phyloP scores from a whole-genome alignment of 768 basidiomycete genomes.

The Jaapia argillacea region DNA sequence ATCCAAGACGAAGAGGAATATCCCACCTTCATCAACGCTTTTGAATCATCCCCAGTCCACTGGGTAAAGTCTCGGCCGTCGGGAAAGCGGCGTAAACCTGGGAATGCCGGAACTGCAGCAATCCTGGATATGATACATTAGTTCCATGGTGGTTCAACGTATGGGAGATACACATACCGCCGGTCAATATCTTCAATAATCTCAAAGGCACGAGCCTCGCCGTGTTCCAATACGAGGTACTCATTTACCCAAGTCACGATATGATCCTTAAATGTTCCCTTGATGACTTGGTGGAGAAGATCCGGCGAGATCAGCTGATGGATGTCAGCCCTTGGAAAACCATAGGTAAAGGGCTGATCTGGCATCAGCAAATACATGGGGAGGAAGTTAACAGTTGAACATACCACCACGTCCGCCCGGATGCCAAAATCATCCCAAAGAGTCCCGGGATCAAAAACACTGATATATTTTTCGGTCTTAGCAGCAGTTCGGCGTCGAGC shows the following conservation, averaged over 20 bases:
- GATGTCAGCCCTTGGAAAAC: slow-evolving; percentile 25
- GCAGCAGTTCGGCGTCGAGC: too few relatives aligned
- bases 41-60: slow-evolving; percentile 29
- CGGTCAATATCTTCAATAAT: slow-evolving; percentile 23
- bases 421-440: slow-evolving; percentile 26
- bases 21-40: slow-evolving; percentile 27
- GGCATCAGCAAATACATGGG: too few relatives aligned
- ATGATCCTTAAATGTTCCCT: slow-evolving; percentile 29
- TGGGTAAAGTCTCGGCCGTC: slow-evolving; percentile 23
- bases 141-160: background rate
- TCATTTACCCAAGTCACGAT: slow-evolving; percentile 22
- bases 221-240: slow-evolving; percentile 15
- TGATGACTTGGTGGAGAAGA: slow-evolving; percentile 25
- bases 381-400: slow-evolving; percentile 4
- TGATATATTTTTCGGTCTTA: too few relatives aligned
- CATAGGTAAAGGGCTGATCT: slow-evolving; percentile 26
- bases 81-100: slow-evolving; percentile 18
- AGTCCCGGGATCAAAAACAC: too few relatives aligned
- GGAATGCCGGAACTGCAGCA: slow-evolving; percentile 16
- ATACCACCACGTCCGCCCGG: slow-evolving; percentile 20
- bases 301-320: slow-evolving; percentile 22
- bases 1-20: background rate
- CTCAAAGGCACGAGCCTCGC: slow-evolving; percentile 6
- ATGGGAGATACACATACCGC: slow-evolving; percentile 9
- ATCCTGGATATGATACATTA: slow-evolving; percentile 12